Percentiles rank a stretch among this genome's conserved stretches.
Conservation (phyloP, 1,284 basidiomycete genomes). For the Cutaneotrichosporon cavernicola region DNA sequence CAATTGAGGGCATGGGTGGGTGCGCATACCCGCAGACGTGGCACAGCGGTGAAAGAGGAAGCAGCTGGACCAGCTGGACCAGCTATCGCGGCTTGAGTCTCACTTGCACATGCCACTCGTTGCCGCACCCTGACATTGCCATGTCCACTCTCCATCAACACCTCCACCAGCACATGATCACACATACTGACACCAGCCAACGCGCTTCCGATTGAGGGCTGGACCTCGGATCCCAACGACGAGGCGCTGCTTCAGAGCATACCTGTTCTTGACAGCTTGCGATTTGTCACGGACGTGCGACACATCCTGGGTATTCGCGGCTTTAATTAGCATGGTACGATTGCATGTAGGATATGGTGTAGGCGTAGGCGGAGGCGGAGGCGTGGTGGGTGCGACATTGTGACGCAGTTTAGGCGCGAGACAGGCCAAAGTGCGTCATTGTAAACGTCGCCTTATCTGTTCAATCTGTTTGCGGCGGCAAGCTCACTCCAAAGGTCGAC, state of each 20-base stretch:
- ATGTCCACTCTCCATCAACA: background rate
- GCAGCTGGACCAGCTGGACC: background rate
- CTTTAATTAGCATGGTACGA: conserved; percentile 27
- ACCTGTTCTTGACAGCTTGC: conserved; percentile 89
- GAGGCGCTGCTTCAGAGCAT: conserved; percentile 93
- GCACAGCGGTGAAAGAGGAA: background rate
- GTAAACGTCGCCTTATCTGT: no score
- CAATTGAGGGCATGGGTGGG: background rate
- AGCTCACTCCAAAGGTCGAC: no score
- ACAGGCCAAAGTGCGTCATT: no score
- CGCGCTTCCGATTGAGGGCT: conserved; percentile 97
- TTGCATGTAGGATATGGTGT: conserved; percentile 10
- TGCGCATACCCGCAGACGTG: background rate
- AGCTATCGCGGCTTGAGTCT: background rate
- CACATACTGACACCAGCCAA: conserved; percentile 64
- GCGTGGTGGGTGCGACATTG: no score
- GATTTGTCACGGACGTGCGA: conserved; percentile 94
- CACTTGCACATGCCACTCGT: background rate
- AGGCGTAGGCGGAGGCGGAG: no score
- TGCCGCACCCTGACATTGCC: background rate
- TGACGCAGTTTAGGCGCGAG: no score
- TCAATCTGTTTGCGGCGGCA: no score
- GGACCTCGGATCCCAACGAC: conserved; percentile 96
- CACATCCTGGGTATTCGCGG: conserved; percentile 76
- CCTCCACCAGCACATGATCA: background rate